Percentiles rank a stretch among this genome's conserved stretches.
These are phyloP conservation scores for Mucor mucedo DNA, from an alignment of 371 early-diverging fungal species.

Conservation along the genomic window DNA sequence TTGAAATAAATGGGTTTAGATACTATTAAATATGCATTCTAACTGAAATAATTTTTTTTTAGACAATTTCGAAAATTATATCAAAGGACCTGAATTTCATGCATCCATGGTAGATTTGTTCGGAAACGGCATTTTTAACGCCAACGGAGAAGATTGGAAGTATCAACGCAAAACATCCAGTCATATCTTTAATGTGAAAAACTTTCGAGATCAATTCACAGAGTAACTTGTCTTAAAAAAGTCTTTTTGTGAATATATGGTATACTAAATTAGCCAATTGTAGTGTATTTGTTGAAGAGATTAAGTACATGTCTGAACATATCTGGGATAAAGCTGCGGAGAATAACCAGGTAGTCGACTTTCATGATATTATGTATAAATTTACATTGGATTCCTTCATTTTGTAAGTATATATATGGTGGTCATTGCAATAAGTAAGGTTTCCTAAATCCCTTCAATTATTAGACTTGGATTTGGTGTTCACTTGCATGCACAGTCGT, in stretches of 20 bases:
- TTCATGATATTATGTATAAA: conserved; percentile 63
- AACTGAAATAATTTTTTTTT: background rate
- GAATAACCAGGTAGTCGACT: conserved; percentile 47
- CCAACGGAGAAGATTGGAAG: conserved; percentile 52
- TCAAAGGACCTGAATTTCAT: conserved; percentile 40
- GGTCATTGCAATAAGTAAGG: too few species aligned
- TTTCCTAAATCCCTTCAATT: background rate
- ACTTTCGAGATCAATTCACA: conserved; percentile 58
- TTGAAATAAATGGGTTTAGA: background rate
- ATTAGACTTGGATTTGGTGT: conserved; percentile 53
- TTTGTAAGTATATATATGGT: conserved; percentile 8
- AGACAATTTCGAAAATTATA: conserved; percentile 41
- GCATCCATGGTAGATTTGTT: conserved; percentile 28
- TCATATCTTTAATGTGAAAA: conserved; percentile 58
- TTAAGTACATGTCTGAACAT: conserved; percentile 26
- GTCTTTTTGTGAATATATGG: background rate
- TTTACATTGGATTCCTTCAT: conserved; percentile 68
- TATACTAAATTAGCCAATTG: background rate
- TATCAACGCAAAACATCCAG: conserved; percentile 50
- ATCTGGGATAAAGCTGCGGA: conserved; percentile 43
- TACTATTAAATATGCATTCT: background rate
- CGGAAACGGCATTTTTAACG: conserved; percentile 49
- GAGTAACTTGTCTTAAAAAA: conserved; percentile 29
- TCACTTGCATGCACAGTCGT: conserved; percentile 46
- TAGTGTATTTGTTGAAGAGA: conserved; percentile 45